These are phyloP conservation scores for Aspergillus coremiiformis DNA, from an alignment of 495 filamentous ascomycete genomes.

Conservation along the genomic window DNA sequence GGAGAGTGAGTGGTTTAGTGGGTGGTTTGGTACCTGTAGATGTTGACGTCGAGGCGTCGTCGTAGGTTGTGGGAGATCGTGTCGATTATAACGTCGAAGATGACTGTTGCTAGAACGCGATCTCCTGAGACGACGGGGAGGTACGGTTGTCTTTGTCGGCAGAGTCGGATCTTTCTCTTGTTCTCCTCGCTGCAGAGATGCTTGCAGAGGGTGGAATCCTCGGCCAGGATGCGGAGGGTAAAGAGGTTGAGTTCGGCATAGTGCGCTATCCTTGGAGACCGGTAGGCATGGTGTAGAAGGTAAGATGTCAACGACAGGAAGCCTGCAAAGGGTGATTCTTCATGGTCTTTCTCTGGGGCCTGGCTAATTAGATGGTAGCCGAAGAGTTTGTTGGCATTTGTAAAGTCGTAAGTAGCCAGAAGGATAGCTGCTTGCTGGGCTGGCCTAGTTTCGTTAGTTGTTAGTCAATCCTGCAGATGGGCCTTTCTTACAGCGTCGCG, in stretches of 20 bases:
- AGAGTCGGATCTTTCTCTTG: slow-evolving; percentile 69
- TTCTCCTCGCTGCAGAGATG: slow-evolving; percentile 75
- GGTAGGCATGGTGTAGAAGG: slow-evolving; percentile 85
- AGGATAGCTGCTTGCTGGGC: slow-evolving; percentile 69
- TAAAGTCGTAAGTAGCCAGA: slow-evolving; percentile 86
- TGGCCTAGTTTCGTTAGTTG: slow-evolving; percentile 50
- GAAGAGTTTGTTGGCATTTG: slow-evolving; percentile 90
- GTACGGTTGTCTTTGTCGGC: slow-evolving; percentile 81
- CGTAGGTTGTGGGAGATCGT: slow-evolving; percentile 92
- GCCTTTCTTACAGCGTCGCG: slow-evolving; percentile 48
- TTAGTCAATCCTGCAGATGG: not conserved
- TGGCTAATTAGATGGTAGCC: slow-evolving; percentile 72
- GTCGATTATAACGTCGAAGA: slow-evolving; percentile 82
- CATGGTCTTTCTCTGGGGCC: slow-evolving; percentile 51
- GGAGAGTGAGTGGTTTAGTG: not conserved
- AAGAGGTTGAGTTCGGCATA: slow-evolving; percentile 81
- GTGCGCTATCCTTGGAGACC: slow-evolving; percentile 64
- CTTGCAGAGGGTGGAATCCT: slow-evolving; percentile 80
- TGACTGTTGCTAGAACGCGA: slow-evolving; percentile 60
- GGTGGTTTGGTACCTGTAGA: slow-evolving; percentile 56
- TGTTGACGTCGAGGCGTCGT: slow-evolving; percentile 70
- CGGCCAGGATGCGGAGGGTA: slow-evolving; percentile 77
- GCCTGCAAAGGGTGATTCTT: slow-evolving; percentile 68
- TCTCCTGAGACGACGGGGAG: slow-evolving; percentile 69
- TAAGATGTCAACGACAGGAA: slow-evolving; percentile 91